A percentile compares a stretch with the other conserved stretches of the same genome.
Evolutionary conservation across 164 flowering plant species (phyloP).

Genomic region (Tetracentron sinense): DNA sequence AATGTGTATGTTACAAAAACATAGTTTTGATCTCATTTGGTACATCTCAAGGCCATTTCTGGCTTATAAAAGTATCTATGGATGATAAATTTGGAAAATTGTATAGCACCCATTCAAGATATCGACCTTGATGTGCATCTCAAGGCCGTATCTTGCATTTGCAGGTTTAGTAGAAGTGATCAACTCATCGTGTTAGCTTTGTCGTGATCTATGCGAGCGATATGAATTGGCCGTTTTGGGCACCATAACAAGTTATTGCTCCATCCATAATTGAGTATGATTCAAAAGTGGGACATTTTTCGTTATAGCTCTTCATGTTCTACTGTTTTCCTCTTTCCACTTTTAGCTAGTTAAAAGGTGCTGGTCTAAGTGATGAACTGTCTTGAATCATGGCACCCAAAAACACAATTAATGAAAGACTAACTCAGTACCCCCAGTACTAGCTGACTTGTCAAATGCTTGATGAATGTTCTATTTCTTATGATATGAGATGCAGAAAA

Average conservation of each 20-base stretch:
- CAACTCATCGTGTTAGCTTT: neutral
- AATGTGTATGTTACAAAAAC: too few relatives aligned
- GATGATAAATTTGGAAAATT: neutral
- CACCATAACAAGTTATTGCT: neutral
- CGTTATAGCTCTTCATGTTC: too few relatives aligned
- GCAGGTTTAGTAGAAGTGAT: neutral
- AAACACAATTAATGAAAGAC: too few relatives aligned
- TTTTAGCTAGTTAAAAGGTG: neutral
- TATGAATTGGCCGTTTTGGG: neutral
- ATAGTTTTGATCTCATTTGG: neutral
- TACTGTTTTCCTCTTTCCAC: neutral
- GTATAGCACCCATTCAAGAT: neutral
- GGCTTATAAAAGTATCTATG: neutral
- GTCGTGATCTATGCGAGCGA: neutral
- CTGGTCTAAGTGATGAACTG: neutral
- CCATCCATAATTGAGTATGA: neutral
- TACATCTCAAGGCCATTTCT: neutral
- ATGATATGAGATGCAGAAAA: too few relatives aligned
- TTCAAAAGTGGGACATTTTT: too few relatives aligned
- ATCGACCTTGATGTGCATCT: neutral
- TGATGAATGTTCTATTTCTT: too few relatives aligned
- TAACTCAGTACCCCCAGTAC: too few relatives aligned
- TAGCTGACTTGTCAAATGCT: too few relatives aligned
- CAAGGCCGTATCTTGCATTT: neutral
- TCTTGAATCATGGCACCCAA: neutral